Evolutionary conservation across 257 asterid genomes (phyloP).

Genomic region (Gentiana macrophylla): DNA sequence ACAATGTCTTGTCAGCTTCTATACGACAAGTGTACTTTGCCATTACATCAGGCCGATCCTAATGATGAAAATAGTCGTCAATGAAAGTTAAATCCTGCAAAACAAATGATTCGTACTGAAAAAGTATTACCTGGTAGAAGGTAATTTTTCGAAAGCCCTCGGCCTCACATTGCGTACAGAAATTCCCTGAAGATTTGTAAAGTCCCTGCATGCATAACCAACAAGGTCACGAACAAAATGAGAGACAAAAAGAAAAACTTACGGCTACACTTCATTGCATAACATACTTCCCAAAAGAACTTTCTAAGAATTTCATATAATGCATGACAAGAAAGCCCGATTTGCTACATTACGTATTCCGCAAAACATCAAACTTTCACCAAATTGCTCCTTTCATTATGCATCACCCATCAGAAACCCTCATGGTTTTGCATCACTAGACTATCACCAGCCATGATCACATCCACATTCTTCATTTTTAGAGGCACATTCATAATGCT

Average conservation of each 20-base stretch:
- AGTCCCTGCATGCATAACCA: slow-evolving; percentile 69
- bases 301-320: neutral
- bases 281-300: neutral
- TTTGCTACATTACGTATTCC: too few species aligned
- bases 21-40: slow-evolving; percentile 84
- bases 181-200: slow-evolving; percentile 82
- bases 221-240: slow-evolving; percentile 8
- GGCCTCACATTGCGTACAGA: slow-evolving; percentile 98
- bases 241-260: slow-evolving; percentile 1
- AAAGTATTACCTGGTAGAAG: slow-evolving; percentile 58
- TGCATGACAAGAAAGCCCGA: too few species aligned
- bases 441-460: too few species aligned
- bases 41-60: slow-evolving; percentile 99
- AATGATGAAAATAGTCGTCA: slow-evolving; percentile 15
- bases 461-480: too few species aligned
- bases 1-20: slow-evolving; percentile 83
- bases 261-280: neutral
- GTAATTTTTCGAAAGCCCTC: slow-evolving; percentile 95
- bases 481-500: too few species aligned
- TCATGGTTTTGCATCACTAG: too few species aligned
- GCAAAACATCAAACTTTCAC: neutral
- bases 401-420: too few species aligned
- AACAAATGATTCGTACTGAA: neutral
- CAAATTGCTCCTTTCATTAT: neutral
- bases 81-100: slow-evolving; percentile 1